phyloP scores from a whole-genome alignment of 2,329 filamentous ascomycete genomes.

The Paracamarosporium sp. region DNA sequence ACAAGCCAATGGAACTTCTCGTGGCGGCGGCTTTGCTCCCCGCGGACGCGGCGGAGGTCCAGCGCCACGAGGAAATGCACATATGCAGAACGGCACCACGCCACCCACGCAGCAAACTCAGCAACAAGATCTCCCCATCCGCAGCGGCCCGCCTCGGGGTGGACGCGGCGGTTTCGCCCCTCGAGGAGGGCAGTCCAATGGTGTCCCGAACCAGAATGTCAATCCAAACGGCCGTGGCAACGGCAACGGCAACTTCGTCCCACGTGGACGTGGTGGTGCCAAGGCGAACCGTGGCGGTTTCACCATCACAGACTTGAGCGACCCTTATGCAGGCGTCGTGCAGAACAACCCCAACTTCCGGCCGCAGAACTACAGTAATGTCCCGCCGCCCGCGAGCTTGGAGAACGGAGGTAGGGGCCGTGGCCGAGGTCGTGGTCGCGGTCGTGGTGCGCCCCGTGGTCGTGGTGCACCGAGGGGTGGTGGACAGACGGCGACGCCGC shows the following conservation, averaged over 20 bases:
- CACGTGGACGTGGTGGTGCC: constrained; percentile 48
- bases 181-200: constrained; percentile 37
- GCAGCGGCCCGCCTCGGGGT: constrained; percentile 45
- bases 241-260: constrained; percentile 36
- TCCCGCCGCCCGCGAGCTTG: constrained; percentile 44
- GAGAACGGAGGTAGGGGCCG: constrained; percentile 23
- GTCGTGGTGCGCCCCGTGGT: constrained; percentile 30
- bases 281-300: constrained; percentile 52
- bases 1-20: constrained; percentile 45
- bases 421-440: constrained; percentile 4
- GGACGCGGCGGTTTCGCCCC: constrained; percentile 48
- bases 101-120: constrained; percentile 23
- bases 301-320: constrained; percentile 56
- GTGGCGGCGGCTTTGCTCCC: constrained; percentile 8
- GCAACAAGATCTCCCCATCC: constrained; percentile 48
- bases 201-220: constrained; percentile 30
- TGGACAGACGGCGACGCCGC: constrained; percentile 22
- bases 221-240: constrained; percentile 40
- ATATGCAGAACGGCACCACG: constrained; percentile 29
- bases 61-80: constrained; percentile 35
- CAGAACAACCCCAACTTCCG: constrained; percentile 63
- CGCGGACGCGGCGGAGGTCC: constrained; percentile 45
- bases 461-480: constrained; percentile 38
- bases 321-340: constrained; percentile 61
- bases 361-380: constrained; percentile 53